Conservation (phyloP, 1,284 basidiomycete genomes). For the Leucoagaricus sp. region DNA sequence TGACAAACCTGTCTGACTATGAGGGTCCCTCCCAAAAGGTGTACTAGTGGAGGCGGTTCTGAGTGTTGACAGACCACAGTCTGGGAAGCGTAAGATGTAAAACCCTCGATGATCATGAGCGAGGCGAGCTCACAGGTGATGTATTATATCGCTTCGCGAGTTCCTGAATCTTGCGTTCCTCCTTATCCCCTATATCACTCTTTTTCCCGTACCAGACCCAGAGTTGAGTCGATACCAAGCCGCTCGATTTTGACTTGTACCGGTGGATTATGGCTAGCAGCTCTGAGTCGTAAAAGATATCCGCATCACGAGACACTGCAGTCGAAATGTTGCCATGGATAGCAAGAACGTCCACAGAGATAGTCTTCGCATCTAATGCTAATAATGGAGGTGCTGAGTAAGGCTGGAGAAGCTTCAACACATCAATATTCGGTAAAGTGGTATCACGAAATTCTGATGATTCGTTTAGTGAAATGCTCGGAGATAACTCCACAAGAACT, state of each 20-base stretch:
- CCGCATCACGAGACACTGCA: conserved; percentile 40
- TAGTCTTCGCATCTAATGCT: conserved; percentile 46
- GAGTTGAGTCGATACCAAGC: conserved; percentile 67
- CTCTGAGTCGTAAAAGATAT: conserved; percentile 74
- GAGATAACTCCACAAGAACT: background rate
- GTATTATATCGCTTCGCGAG: conserved; percentile 73
- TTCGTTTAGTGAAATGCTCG: background rate
- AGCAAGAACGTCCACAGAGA: conserved; percentile 71
- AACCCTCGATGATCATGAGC: background rate
- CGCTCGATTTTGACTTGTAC: conserved; percentile 58
- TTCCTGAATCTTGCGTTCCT: conserved; percentile 66
- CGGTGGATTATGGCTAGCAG: conserved; percentile 68
- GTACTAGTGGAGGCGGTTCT: conserved; percentile 63
- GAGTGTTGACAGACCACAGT: conserved; percentile 54
- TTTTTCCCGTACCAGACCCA: conserved; percentile 74
- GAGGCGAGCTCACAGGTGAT: conserved; percentile 38
- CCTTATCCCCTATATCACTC: conserved; percentile 51
- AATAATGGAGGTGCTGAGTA: conserved; percentile 28
- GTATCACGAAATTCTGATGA: conserved; percentile 34
- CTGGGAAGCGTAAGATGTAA: conserved; percentile 31
- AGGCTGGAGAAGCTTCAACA: conserved; percentile 44
- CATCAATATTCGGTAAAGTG: conserved; percentile 51
- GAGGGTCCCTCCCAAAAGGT: conserved; percentile 64
- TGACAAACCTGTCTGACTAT: conserved; percentile 64
- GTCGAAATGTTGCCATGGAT: conserved; percentile 53